phyloP scores from a whole-genome alignment of 305 asterid genomes.

The Plantago rigida region DNA sequence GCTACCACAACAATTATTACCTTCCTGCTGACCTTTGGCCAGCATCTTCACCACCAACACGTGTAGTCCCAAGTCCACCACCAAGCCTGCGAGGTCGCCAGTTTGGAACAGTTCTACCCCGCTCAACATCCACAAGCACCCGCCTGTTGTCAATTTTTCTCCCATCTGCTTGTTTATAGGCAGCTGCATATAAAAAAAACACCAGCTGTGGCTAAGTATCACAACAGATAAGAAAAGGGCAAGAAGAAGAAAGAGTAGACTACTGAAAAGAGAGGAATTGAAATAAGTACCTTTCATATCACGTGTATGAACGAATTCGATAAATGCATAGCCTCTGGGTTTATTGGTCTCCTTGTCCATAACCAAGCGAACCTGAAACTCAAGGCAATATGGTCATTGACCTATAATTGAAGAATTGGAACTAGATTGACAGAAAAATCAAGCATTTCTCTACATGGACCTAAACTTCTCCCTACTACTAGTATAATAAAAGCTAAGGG shows the following conservation, averaged over 20 bases:
- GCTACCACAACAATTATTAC: constrained; percentile 33
- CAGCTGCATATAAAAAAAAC: constrained; percentile 52
- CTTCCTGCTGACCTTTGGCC: constrained; percentile 51
- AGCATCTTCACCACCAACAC: constrained; percentile 77
- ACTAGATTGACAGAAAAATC: constrained; percentile 14
- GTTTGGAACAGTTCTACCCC: constrained; percentile 97
- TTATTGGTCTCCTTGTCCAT: constrained; percentile 65
- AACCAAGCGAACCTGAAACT: constrained; percentile 83
- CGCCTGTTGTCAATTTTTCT: constrained; percentile 87
- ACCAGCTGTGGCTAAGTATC: constrained; percentile 19
- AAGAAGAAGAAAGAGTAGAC: neutral
- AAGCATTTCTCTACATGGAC: constrained; percentile 18
- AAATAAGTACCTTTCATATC: constrained; percentile 78
- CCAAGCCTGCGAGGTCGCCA: constrained; percentile 99
- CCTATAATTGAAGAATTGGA: constrained; percentile 9
- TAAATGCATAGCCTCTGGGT: constrained; percentile 95
- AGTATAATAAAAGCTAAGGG: constrained; percentile 54
- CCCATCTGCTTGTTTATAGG: constrained; percentile 98
- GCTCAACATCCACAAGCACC: constrained; percentile 98
- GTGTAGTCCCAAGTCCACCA: constrained; percentile 96
- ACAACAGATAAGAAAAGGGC: neutral
- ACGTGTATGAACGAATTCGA: constrained; percentile 79
- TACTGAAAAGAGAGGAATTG: neutral
- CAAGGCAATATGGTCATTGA: constrained; percentile 25
- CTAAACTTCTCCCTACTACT: constrained; percentile 26